phyloP scores from a whole-genome alignment of 176 grass and related monocot genomes.

The Hordeum marinum region DNA sequence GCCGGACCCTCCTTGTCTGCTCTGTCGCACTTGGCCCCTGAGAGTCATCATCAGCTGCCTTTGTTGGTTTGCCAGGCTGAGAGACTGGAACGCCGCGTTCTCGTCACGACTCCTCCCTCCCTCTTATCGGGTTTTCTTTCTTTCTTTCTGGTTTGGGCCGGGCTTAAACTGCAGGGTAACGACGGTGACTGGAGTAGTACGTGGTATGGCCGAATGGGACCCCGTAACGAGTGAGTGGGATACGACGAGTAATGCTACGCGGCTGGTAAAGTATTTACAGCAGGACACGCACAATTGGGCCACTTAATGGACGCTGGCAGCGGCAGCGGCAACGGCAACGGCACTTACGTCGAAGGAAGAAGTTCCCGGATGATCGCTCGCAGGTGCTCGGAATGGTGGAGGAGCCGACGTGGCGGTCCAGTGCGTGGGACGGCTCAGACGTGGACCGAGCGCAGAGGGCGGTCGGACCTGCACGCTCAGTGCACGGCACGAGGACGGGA shows the following conservation, averaged over 20 bases:
- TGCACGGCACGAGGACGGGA: background rate
- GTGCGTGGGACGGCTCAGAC: background rate
- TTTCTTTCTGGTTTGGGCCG: too few species aligned
- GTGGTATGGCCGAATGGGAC: background rate
- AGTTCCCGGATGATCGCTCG: background rate
- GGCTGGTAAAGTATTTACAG: background rate
- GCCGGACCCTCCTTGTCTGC: constrained; percentile 10
- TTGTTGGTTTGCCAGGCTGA: background rate
- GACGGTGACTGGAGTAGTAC: background rate
- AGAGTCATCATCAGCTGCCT: background rate
- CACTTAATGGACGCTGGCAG: background rate
- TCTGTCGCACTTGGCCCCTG: background rate
- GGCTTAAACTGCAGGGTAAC: background rate
- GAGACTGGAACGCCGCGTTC: too few species aligned
- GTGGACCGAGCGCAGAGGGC: background rate
- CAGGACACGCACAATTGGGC: background rate
- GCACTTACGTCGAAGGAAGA: background rate
- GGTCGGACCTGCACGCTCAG: background rate
- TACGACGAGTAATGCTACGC: background rate
- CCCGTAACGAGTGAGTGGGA: too few species aligned
- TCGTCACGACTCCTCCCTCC: background rate
- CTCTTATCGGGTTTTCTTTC: background rate
- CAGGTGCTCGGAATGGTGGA: background rate
- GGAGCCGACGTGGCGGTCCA: background rate
- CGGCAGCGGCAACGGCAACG: background rate